These are phyloP conservation scores for Pichia sporocuriosa DNA, from an alignment of 805 yeast genomes.

Conservation along the genomic window DNA sequence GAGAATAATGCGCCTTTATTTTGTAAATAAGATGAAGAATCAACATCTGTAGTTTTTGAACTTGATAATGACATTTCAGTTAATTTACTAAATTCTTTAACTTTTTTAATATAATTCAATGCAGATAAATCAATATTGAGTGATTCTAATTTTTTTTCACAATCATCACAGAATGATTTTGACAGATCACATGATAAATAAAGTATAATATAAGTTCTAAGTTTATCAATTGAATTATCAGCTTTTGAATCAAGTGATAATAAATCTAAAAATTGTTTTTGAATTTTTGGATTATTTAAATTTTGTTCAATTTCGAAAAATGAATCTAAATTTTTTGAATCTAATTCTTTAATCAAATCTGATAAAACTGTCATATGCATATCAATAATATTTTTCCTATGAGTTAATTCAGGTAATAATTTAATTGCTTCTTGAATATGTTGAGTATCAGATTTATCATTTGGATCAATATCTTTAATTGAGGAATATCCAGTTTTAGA, in stretches of 20 bases:
- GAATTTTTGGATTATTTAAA: constrained; percentile 52
- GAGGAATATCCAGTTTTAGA: constrained; percentile 66
- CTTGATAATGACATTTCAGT: constrained; percentile 30
- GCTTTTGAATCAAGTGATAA: constrained; percentile 47
- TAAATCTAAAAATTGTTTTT: constrained; percentile 53
- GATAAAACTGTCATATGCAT: constrained; percentile 96
- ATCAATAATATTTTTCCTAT: constrained; percentile 81
- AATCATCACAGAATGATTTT: constrained; percentile 44
- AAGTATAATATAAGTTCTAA: constrained; percentile 82
- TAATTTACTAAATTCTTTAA: constrained; percentile 68
- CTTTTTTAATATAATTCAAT: constrained; percentile 66
- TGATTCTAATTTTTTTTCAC: constrained; percentile 52
- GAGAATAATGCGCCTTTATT: constrained; percentile 50
- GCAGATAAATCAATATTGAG: constrained; percentile 58
- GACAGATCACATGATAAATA: constrained; percentile 50
- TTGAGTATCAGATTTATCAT: constrained; percentile 46
- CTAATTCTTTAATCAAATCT: constrained; percentile 71
- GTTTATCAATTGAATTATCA: constrained; percentile 58
- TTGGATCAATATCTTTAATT: constrained; percentile 67
- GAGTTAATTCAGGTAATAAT: constrained; percentile 85
- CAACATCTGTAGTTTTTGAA: constrained; percentile 19
- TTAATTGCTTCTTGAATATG: constrained; percentile 83
- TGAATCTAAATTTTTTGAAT: constrained; percentile 80
- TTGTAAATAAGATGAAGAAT: constrained; percentile 26
- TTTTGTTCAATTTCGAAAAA: constrained; percentile 93